Conservation (phyloP, 805 yeast genomes). For the Starmerella floris region DNA sequence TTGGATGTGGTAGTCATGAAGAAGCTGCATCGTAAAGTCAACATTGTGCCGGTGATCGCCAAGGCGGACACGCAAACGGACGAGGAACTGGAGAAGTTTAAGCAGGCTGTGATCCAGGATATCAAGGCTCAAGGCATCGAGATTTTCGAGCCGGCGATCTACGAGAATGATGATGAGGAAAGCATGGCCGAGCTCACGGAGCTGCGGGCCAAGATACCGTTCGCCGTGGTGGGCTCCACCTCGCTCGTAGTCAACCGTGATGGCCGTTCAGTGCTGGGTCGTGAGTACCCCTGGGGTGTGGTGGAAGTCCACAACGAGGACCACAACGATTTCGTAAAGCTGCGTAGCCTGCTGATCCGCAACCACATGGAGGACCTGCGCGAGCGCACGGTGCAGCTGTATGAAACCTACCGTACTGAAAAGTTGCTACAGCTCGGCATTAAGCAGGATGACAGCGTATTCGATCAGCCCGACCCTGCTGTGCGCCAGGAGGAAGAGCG, state of each 20-base stretch:
- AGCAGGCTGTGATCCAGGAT: slow-evolving; percentile 64
- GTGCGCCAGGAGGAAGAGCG: slow-evolving; percentile 89
- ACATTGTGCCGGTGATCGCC: slow-evolving; percentile 87
- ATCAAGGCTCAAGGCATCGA: slow-evolving; percentile 60
- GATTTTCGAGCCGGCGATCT: slow-evolving; percentile 62
- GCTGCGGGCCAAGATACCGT: slow-evolving; percentile 64
- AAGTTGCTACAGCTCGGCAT: slow-evolving; percentile 74
- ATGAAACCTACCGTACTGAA: slow-evolving; percentile 79
- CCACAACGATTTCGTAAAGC: slow-evolving; percentile 80
- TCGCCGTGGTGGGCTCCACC: slow-evolving; percentile 89
- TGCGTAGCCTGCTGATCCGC: slow-evolving; percentile 78
- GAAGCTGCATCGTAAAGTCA: slow-evolving; percentile 77
- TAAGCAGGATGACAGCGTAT: slow-evolving; percentile 84
- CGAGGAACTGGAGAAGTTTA: slow-evolving; percentile 67
- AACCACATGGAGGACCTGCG: slow-evolving; percentile 87
- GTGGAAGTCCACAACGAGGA: slow-evolving; percentile 90
- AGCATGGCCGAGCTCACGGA: slow-evolving; percentile 50
- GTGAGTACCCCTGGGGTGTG: slow-evolving; percentile 93
- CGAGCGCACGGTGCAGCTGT: slow-evolving; percentile 69
- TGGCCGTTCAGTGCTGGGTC: slow-evolving; percentile 76
- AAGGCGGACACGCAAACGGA: slow-evolving; percentile 87
- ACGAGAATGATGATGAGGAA: slow-evolving; percentile 78
- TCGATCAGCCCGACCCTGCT: slow-evolving; percentile 86
- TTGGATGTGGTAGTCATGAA: slow-evolving; percentile 82
- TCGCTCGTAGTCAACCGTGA: slow-evolving; percentile 49